Percentiles rank a stretch among this genome's conserved stretches.
Conservation (phyloP, 371 early-diverging fungal genomes). For the Lichtheimia ornata region DNA sequence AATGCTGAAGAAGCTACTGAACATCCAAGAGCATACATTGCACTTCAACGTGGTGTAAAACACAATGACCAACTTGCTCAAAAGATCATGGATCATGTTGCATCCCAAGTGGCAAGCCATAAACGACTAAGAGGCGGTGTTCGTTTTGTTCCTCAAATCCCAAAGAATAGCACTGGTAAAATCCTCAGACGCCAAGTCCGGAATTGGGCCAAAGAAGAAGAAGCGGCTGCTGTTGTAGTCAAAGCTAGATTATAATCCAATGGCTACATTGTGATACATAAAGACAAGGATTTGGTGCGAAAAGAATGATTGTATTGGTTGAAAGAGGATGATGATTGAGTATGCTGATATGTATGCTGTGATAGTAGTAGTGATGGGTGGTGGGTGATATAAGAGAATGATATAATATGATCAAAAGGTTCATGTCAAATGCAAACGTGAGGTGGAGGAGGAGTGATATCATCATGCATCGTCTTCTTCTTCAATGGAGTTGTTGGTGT, state of each 20-base stretch:
- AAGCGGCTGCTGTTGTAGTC: neutral
- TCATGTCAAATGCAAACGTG: no score
- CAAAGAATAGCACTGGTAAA: constrained; percentile 80
- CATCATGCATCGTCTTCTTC: no score
- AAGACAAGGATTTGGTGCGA: neutral
- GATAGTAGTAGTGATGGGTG: neutral
- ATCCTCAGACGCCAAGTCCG: constrained; percentile 62
- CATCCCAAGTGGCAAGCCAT: constrained; percentile 63
- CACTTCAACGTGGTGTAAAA: constrained; percentile 33
- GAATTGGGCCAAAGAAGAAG: constrained; percentile 47
- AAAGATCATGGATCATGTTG: constrained; percentile 63
- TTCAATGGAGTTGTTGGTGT: no score
- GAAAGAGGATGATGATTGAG: neutral
- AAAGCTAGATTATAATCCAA: constrained; percentile 21
- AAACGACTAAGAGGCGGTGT: constrained; percentile 83
- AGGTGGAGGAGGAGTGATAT: no score
- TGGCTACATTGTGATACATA: neutral
- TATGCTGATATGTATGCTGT: constrained; percentile 1
- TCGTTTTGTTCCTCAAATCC: constrained; percentile 66
- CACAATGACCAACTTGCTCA: constrained; percentile 26
- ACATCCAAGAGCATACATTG: constrained; percentile 79
- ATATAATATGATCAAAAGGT: no score
- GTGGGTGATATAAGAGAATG: no score
- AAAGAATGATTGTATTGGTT: constrained; percentile 2
- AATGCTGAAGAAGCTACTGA: constrained; percentile 72